Evolutionary conservation across 192 early-diverging fungal genomes (phyloP).

Genomic region (Diversispora epigaea): DNA sequence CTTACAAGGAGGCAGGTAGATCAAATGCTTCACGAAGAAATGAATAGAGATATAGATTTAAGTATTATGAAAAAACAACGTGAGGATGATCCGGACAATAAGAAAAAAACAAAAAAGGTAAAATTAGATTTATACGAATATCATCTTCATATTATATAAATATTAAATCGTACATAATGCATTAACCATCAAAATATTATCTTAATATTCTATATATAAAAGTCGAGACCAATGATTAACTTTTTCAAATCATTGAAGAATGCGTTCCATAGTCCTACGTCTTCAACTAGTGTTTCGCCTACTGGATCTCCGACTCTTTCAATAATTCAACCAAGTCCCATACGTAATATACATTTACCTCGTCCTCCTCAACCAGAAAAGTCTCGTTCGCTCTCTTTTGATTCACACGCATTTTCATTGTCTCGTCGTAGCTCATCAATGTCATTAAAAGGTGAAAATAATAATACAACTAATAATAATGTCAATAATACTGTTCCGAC

Average conservation of each 20-base stretch:
- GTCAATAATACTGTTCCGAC: not conserved
- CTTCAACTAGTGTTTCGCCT: slow-evolving; percentile 19
- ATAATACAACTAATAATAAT: not conserved
- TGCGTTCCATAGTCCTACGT: slow-evolving; percentile 32
- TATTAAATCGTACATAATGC: not conserved
- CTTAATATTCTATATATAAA: not conserved
- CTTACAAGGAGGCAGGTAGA: slow-evolving; percentile 32
- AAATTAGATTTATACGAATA: not conserved
- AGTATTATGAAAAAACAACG: slow-evolving; percentile 26
- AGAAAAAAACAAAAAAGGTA: slow-evolving; percentile 28
- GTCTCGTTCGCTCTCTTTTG: slow-evolving; percentile 20
- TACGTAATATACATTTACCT: slow-evolving; percentile 20
- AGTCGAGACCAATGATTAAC: slow-evolving; percentile 24
- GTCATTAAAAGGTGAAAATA: slow-evolving; percentile 13
- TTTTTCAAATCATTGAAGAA: slow-evolving; percentile 33
- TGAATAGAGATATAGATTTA: slow-evolving; percentile 36
- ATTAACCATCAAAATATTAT: not conserved
- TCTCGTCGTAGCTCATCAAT: slow-evolving; percentile 17
- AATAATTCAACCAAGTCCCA: slow-evolving; percentile 1
- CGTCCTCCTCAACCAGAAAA: slow-evolving; percentile 15
- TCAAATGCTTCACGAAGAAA: slow-evolving; percentile 31
- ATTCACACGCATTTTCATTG: slow-evolving; percentile 11
- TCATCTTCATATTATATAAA: no score
- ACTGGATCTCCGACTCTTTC: slow-evolving; percentile 24
- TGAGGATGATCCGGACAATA: slow-evolving; percentile 6